phyloP scores from a whole-genome alignment of 441 rosid species.

The Iberis amara region DNA sequence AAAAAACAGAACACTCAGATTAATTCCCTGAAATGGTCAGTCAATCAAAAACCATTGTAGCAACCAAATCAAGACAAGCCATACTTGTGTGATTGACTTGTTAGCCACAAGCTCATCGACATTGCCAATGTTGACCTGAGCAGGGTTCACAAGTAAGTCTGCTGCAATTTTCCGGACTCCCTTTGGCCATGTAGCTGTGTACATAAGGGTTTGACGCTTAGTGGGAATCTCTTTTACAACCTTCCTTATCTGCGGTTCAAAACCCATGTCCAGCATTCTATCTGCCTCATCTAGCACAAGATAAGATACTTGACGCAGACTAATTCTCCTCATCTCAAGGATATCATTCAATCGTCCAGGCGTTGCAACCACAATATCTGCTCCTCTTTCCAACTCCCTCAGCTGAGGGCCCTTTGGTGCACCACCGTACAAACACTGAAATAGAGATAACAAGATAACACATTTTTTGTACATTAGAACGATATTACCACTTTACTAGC shows the following conservation, averaged over 20 bases:
- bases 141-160: slow-evolving; percentile 85
- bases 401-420: slow-evolving; percentile 95
- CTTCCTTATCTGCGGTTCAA: slow-evolving; percentile 95
- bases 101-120: slow-evolving; percentile 97
- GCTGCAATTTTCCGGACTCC: slow-evolving; percentile 98
- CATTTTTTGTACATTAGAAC: neutral
- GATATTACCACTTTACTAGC: neutral
- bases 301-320: slow-evolving; percentile 83
- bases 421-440: slow-evolving; percentile 94
- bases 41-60: neutral
- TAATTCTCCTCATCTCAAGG: slow-evolving; percentile 89
- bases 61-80: slow-evolving; percentile 6
- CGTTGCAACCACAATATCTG: slow-evolving; percentile 94
- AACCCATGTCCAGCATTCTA: slow-evolving; percentile 99
- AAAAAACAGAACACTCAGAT: slow-evolving; percentile 12
- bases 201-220: slow-evolving; percentile 96
- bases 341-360: slow-evolving; percentile 98
- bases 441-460: slow-evolving; percentile 16
- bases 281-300: slow-evolving; percentile 98
- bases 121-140: slow-evolving; percentile 95
- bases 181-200: slow-evolving; percentile 96
- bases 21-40: neutral
- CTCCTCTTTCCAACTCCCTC: slow-evolving; percentile 87
- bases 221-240: slow-evolving; percentile 89
- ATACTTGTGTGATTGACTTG: slow-evolving; percentile 94